phyloP scores from a whole-genome alignment of 2,329 filamentous ascomycete species.

The Colletotrichum gloeosporioides region DNA sequence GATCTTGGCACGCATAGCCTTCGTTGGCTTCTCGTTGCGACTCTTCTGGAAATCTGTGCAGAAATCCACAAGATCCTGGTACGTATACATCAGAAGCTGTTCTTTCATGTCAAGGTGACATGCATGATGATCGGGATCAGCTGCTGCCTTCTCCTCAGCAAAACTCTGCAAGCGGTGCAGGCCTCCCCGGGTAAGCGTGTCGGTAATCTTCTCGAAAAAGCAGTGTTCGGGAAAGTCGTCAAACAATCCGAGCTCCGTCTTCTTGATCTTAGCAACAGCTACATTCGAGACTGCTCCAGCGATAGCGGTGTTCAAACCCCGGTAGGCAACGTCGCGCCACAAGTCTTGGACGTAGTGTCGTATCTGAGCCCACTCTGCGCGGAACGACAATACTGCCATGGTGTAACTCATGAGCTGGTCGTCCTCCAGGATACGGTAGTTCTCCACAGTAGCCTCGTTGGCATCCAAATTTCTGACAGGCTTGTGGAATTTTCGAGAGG shows the following conservation, averaged over 20 bases:
- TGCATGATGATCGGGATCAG: neutral
- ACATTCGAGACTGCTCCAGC: neutral
- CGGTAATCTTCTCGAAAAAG: neutral
- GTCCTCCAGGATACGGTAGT: neutral
- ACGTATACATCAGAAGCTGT: constrained; percentile 46
- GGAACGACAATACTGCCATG: neutral
- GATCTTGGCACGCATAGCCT: constrained; percentile 43
- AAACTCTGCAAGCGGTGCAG: neutral
- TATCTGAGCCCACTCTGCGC: neutral
- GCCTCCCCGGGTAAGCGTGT: neutral
- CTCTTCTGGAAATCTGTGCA: constrained; percentile 49
- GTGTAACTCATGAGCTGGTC: neutral
- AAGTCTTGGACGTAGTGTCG: neutral
- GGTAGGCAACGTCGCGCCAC: neutral
- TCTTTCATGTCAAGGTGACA: constrained; percentile 44
- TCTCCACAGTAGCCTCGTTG: neutral
- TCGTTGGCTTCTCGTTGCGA: constrained; percentile 50
- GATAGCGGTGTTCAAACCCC: neutral
- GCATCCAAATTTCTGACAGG: neutral
- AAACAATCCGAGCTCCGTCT: neutral
- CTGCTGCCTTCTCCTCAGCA: neutral
- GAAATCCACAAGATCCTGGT: constrained; percentile 48
- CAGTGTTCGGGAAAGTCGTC: neutral
- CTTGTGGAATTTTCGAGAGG: neutral
- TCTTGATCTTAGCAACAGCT: neutral